Evolutionary conservation across 257 asterid species (phyloP), one percentile per base, ranked within the genome.

Genomic region (Osmanthus fragrans): DNA sequence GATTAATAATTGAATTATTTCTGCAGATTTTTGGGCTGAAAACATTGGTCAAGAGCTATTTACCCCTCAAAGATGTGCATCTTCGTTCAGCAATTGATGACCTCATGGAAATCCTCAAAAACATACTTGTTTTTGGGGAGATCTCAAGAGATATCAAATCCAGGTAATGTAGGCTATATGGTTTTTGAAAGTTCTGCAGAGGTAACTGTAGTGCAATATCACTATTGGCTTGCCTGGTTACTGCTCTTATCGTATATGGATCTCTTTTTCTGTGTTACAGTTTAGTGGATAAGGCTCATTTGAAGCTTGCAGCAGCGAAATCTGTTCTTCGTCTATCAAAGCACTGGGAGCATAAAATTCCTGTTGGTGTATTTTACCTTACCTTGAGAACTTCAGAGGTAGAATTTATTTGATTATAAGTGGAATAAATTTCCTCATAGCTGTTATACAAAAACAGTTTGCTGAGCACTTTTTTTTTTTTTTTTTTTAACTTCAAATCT

Each of bases 271-370:
- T 72, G 72, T 77, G 70, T 83, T 92, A 34, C 94, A 96, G 99
- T 82, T 84, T 76, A 70, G 91, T 92, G 63, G 98, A 96, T 80
- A 94, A 76, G 85, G 99, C 98, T 60, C 98, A 96, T 85, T 56
- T 96, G 85, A 96, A 86, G 88, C 97, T 96, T 85, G 96, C 96
- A 81, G 99, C 99, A 37, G 98, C 97, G n/a, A 96, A 96, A 83
- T 92, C 99, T 80, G 85, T 96, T 85, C 98, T 96, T 85, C 99
- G 99, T 79, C 85, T 96, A 29, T 94, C 96, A 42, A 96, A 86
- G 84, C 89, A 85, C 76, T 96, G 99, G 99, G 99, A 96, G 82
- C 94, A 94, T 74, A 94, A 89, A 86, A 92, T 96, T 86, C 97
- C 99, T 0, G 78, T 86, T 71, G 96, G 92, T 81, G 87, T 91